These are phyloP conservation scores for Apophysomyces sp. DNA, from an alignment of 371 early-diverging fungal genomes.

Conservation along the genomic window DNA sequence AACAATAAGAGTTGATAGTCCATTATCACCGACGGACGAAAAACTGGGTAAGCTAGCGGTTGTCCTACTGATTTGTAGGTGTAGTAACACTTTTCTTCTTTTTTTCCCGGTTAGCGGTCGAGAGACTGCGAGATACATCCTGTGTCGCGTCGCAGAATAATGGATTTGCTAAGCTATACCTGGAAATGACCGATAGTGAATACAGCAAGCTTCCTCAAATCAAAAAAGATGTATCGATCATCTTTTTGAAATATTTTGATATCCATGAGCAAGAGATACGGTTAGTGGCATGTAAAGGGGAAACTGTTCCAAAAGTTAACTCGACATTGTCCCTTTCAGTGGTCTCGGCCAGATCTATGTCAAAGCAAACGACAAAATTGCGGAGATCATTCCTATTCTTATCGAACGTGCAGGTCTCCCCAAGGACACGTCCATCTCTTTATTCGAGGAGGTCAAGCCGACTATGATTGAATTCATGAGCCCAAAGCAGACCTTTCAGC, in stretches of 20 bases:
- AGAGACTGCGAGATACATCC: conserved; percentile 25
- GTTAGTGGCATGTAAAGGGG: conserved; percentile 39
- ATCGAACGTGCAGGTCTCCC: conserved; percentile 57
- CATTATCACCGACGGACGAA: conserved; percentile 45
- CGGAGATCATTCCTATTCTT: conserved; percentile 64
- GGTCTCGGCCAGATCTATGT: conserved; percentile 69
- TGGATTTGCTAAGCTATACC: conserved; percentile 36
- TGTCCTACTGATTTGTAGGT: not conserved
- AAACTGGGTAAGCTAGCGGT: conserved; percentile 38
- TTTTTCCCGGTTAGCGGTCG: conserved; percentile 23
- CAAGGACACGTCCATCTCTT: conserved; percentile 50
- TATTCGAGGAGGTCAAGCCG: conserved; percentile 92
- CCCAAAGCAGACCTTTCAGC: conserved; percentile 56
- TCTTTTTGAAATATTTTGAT: conserved; percentile 89
- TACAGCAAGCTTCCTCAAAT: conserved; percentile 26
- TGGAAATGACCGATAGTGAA: conserved; percentile 30
- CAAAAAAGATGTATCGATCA: conserved; percentile 43
- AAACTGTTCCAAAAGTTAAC: not conserved
- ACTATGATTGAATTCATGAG: conserved; percentile 77
- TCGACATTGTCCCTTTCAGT: conserved; percentile 17
- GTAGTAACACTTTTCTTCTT: not conserved
- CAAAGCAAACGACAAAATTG: conserved; percentile 55
- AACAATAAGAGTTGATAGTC: conserved; percentile 78
- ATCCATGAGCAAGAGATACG: conserved; percentile 58
- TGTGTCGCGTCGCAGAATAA: conserved; percentile 12